These are phyloP conservation scores for Bertia moriformis DNA, from an alignment of 2,329 filamentous ascomycete genomes.

Conservation along the genomic window DNA sequence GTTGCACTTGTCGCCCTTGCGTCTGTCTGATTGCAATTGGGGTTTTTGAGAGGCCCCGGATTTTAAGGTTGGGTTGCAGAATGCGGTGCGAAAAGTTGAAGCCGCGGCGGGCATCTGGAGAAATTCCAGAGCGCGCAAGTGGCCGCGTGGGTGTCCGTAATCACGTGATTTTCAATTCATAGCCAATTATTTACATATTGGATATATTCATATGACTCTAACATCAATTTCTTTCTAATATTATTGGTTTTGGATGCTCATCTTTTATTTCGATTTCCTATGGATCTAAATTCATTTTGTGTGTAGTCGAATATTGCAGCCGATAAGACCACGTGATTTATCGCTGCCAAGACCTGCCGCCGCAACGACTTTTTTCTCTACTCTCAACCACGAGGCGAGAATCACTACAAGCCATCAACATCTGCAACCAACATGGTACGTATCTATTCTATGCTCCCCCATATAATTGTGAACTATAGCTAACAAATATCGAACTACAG, in stretches of 20 bases:
- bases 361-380: slow-evolving; percentile 1
- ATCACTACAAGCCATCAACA: too few species aligned
- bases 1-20: background rate
- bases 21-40: background rate
- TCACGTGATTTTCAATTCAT: background rate
- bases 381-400: background rate
- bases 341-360: background rate
- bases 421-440: slow-evolving; percentile 1
- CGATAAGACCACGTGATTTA: slow-evolving; percentile 1
- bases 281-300: too few species aligned
- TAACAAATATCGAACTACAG: background rate
- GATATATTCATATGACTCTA: too few species aligned
- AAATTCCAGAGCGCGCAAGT: background rate
- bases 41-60: background rate
- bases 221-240: background rate
- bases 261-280: too few species aligned
- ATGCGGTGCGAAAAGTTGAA: too few species aligned
- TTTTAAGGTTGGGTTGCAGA: too few species aligned
- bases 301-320: background rate
- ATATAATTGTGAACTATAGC: background rate
- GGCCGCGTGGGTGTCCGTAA: background rate
- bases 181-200: too few species aligned
- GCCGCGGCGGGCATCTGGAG: too few species aligned
- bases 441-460: background rate
- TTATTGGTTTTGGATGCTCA: too few species aligned